These are phyloP conservation scores for peach (Prunus persica) DNA, from an alignment of 306 rosid genomes.

Conservation along the genomic window Prunus_persica_NCBIv2 NC_034014.1:18387001-18387500, in stretches of 20 bases:
- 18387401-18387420: conserved; percentile 28
- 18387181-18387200: too few relatives aligned
- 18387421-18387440: conserved; percentile 13
- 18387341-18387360: conserved; percentile 18
- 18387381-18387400: conserved; percentile 43
- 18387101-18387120: too few relatives aligned
- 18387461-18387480: conserved; percentile 40
- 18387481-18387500: conserved; percentile 79
- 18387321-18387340: background rate
- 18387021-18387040: too few relatives aligned
- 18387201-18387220: too few relatives aligned
- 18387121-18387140: too few relatives aligned
- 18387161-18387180: too few relatives aligned
- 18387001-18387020: too few relatives aligned
- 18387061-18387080: too few relatives aligned
- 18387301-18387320: conserved; percentile 3
- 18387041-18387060: too few relatives aligned
- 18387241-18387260: background rate
- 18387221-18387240: background rate
- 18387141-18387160: too few relatives aligned
- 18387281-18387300: background rate
- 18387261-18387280: conserved; percentile 3
- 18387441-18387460: conserved; percentile 35
- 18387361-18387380: background rate
- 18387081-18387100: too few relatives aligned